Percentiles rank a stretch among this genome's conserved stretches.
These are phyloP conservation scores for Dictyostelium capitatum DNA, from an alignment of 78 protist genomes.

Conservation along the genomic window DNA sequence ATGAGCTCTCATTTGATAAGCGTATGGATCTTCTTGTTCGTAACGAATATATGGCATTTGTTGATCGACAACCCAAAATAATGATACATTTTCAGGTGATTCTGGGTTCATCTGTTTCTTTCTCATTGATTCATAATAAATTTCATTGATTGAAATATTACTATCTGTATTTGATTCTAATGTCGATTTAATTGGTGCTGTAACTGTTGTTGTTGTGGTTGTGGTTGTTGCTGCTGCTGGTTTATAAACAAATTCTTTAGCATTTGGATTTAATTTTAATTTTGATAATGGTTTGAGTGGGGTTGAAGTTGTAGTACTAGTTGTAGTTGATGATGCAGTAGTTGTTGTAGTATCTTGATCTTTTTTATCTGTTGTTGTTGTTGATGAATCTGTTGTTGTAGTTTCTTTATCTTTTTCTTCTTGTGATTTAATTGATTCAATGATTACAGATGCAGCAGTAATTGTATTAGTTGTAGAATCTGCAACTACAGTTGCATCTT, in stretches of 20 bases:
- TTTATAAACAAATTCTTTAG: slow-evolving; percentile 58
- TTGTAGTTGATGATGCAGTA: background rate
- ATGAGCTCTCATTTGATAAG: slow-evolving; percentile 3
- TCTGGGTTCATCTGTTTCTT: slow-evolving; percentile 59
- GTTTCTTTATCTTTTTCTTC: background rate
- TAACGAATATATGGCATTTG: background rate
- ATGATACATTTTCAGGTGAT: slow-evolving; percentile 30
- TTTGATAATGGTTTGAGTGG: background rate
- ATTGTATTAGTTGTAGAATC: background rate
- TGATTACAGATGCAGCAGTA: background rate
- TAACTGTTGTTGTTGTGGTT: background rate
- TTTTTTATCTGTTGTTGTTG: slow-evolving; percentile 6
- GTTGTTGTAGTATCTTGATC: background rate
- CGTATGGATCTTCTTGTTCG: slow-evolving; percentile 18
- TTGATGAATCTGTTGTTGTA: background rate
- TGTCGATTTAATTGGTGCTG: background rate
- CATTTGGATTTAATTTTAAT: slow-evolving; percentile 69
- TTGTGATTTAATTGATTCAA: background rate
- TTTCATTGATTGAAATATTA: slow-evolving; percentile 34
- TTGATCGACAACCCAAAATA: slow-evolving; percentile 9
- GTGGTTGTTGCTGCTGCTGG: background rate
- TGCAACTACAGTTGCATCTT: background rate
- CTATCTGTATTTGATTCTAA: slow-evolving; percentile 48
- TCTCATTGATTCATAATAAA: slow-evolving; percentile 70
- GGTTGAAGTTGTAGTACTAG: background rate